phyloP scores from a whole-genome alignment of 441 rosid genomes.

The Syzygium malaccense region DNA sequence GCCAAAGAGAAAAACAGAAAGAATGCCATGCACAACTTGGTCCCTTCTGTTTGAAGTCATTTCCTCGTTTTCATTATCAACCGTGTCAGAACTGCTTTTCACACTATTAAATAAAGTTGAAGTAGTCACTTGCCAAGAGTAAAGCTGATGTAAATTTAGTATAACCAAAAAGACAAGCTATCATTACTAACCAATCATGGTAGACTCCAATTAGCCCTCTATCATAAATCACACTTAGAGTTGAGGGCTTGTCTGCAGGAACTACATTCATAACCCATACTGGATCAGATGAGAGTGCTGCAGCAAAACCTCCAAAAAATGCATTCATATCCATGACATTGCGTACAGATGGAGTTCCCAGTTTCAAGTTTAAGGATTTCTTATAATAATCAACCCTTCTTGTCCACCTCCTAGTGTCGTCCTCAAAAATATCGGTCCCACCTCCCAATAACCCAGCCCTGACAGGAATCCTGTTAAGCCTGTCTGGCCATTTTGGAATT shows the following conservation, averaged over 20 bases:
- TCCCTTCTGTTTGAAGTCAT: neutral
- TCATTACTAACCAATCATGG: conserved; percentile 81
- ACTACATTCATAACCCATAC: conserved; percentile 96
- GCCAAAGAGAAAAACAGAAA: neutral
- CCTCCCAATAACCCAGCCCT: conserved; percentile 65
- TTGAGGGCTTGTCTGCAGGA: conserved; percentile 76
- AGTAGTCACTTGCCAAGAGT: neutral
- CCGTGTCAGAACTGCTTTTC: neutral
- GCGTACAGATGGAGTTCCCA: conserved; percentile 70
- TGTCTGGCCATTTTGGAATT: conserved; percentile 72
- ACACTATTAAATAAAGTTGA: neutral
- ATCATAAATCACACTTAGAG: conserved; percentile 72
- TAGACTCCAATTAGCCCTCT: conserved; percentile 87
- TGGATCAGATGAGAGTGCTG: conserved; percentile 67
- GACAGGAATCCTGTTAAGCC: conserved; percentile 60
- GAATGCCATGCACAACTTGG: neutral
- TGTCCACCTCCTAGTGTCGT: conserved; percentile 81
- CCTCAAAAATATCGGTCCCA: conserved; percentile 78
- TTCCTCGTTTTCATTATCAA: neutral
- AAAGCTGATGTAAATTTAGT: neutral
- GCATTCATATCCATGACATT: conserved; percentile 97
- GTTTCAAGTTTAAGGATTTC: conserved; percentile 53
- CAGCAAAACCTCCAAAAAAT: conserved; percentile 92
- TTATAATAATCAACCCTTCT: conserved; percentile 85
- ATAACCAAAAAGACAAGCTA: neutral